Conservation (phyloP, 371 early-diverging fungal genomes). For the Rhizomucor miehei region DNA sequence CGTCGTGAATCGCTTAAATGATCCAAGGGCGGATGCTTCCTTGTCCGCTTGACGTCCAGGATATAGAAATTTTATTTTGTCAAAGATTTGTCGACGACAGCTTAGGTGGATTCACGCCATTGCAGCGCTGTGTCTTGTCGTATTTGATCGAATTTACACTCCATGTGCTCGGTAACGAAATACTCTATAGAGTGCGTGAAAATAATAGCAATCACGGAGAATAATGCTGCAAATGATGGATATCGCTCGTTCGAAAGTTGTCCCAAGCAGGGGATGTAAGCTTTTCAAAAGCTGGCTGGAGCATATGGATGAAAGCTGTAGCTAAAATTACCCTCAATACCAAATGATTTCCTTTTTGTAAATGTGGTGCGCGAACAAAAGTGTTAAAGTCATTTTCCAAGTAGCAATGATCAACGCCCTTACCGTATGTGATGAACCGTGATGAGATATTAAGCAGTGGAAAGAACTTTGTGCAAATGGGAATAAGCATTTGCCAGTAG, state of each 20-base stretch:
- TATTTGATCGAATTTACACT: constrained; percentile 5
- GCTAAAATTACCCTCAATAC: constrained; percentile 49
- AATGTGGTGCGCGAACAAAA: too few species aligned
- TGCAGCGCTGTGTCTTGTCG: not conserved
- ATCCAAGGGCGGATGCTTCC: too few species aligned
- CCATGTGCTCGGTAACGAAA: constrained; percentile 24
- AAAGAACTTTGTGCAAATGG: too few species aligned
- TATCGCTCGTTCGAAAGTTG: constrained; percentile 24
- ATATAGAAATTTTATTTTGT: too few species aligned
- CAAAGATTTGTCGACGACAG: too few species aligned
- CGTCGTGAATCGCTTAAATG: constrained; percentile 9
- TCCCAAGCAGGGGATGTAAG: constrained; percentile 35
- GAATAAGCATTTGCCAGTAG: too few species aligned
- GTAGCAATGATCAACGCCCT: too few species aligned
- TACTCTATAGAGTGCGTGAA: constrained; percentile 33
- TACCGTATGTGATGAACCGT: too few species aligned
- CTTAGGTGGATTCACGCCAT: not conserved
- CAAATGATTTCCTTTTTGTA: too few species aligned
- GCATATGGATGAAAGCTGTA: constrained; percentile 78
- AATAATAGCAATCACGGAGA: constrained; percentile 36
- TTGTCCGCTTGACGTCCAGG: too few species aligned
- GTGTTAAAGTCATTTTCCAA: too few species aligned
- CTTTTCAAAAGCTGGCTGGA: constrained; percentile 31
- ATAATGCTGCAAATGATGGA: constrained; percentile 35
- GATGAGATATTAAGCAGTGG: too few species aligned